phyloP scores from a whole-genome alignment of 805 yeast species.

The Tetrapisispora fleetii region DNA sequence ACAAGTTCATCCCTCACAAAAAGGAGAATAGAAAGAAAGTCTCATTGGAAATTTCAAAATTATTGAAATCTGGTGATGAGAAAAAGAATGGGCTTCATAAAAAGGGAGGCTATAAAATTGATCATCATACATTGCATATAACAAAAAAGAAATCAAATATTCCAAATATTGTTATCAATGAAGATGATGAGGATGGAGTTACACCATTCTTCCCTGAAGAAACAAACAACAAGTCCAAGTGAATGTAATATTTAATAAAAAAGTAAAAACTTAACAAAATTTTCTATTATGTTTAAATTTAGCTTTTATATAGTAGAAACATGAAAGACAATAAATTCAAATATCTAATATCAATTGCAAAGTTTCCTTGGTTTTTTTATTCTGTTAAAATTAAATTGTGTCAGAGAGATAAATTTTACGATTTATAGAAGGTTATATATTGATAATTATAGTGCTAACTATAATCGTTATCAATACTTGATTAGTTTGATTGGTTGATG shows the following conservation, averaged over 20 bases:
- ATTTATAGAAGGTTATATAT: no score
- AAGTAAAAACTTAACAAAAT: no score
- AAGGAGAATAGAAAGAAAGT: slow-evolving; percentile 25
- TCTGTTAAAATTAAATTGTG: no score
- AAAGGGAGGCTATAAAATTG: not conserved
- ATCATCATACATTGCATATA: not conserved
- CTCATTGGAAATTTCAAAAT: slow-evolving; percentile 13
- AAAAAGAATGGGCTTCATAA: not conserved
- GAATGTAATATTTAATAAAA: not conserved
- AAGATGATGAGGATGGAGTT: not conserved
- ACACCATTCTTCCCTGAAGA: not conserved
- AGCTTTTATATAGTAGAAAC: not conserved
- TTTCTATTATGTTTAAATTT: not conserved
- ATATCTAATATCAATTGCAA: no score
- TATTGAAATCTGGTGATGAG: slow-evolving; percentile 9
- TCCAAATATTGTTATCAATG: not conserved
- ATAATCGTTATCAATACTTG: no score
- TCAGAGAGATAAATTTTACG: no score
- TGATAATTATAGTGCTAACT: no score
- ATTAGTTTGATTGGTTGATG: no score
- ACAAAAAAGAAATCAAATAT: not conserved
- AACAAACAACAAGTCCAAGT: not conserved
- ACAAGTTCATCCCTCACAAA: slow-evolving; percentile 43
- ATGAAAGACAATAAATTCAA: no score
- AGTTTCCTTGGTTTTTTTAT: no score